Conservation (phyloP, 495 filamentous ascomycete genomes). For the Aspergillus steynii region DNA sequence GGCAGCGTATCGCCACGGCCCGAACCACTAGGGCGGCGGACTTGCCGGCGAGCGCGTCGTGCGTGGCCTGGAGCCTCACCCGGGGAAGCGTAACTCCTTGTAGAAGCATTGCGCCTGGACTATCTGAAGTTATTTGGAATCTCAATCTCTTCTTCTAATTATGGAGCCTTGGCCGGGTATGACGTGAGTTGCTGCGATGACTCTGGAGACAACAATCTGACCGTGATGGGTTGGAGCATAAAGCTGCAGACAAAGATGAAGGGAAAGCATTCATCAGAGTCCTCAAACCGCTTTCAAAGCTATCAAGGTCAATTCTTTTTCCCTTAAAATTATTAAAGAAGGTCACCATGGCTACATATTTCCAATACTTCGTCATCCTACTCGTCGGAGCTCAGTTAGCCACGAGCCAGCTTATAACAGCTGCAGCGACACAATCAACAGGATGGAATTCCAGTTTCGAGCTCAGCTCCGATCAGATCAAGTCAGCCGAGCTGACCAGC, state of each 20-base stretch:
- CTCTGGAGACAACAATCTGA: background rate
- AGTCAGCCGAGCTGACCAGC: slow-evolving; percentile 24
- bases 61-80: too few relatives aligned
- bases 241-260: slow-evolving; percentile 1
- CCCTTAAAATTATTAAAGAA: too few relatives aligned
- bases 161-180: background rate
- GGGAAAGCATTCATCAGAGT: background rate
- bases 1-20: slow-evolving; percentile 3
- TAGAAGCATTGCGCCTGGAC: too few relatives aligned
- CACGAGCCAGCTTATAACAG: slow-evolving; percentile 7
- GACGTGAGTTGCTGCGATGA: slow-evolving; percentile 1
- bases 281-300: background rate
- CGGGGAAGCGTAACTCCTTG: background rate
- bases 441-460: slow-evolving; percentile 40
- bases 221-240: slow-evolving; percentile 4
- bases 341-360: slow-evolving; percentile 6
- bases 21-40: too few relatives aligned
- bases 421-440: slow-evolving; percentile 15
- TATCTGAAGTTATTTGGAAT: too few relatives aligned
- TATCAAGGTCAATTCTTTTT: background rate
- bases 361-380: slow-evolving; percentile 2
- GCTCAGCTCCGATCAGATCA: slow-evolving; percentile 29
- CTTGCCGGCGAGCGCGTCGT: too few relatives aligned
- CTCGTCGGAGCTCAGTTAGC: slow-evolving; percentile 6
- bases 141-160: background rate